Base-by-base conservation (phyloP, 768 basidiomycete species). In the Leccinum truebloodii region DNA sequence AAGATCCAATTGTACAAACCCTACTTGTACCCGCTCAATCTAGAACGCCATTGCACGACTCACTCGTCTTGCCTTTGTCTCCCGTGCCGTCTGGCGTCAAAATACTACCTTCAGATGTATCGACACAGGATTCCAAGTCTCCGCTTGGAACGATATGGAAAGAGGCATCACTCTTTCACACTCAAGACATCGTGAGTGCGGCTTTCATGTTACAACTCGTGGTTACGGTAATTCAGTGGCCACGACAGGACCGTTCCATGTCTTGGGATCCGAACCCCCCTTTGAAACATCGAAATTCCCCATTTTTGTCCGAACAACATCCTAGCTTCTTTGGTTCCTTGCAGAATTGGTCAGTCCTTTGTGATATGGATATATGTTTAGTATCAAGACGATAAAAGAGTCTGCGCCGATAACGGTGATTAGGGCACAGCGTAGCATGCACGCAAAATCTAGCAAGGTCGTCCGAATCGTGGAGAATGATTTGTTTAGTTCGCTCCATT, bases 1-100 rank as follows among this genome's bases (percentile, higher is more conserved):
- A 92, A 68, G 86, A 93, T 70, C 90, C 90, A 2, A 90, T 92
- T 63, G 76, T 92, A 71, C 85, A 88, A 48, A 74, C 79, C 18
- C 62, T 90, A 24, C 79, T 78, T 63, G 73, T 37, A 26, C 50
- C 46, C 14, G 18, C 22, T 34, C 56, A 35, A 12, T 32, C 41
- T 48, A 50, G 24, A 54, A 35, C 30, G 14, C 39, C 60, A 50
- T 30, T 13, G 13, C 49, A 41, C 54, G 9, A 51, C 9, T 34
- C 54, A 14, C 34, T 55, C 28, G 22, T 24, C 20, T 44, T 49
- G 13, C 51, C 60, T 24, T 22, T 20, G 0, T 55, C 62, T 28
- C 56, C 30, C 2, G 14, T 49, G 24, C 46, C 12, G n/a, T 50
- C 54, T 53, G 55, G 24, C 34, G 20, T 12, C 22, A n/a, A 50